Evolutionary conservation across 108 stramenopile genomes (phyloP).

Genomic region (Ochromonas danica): DNA sequence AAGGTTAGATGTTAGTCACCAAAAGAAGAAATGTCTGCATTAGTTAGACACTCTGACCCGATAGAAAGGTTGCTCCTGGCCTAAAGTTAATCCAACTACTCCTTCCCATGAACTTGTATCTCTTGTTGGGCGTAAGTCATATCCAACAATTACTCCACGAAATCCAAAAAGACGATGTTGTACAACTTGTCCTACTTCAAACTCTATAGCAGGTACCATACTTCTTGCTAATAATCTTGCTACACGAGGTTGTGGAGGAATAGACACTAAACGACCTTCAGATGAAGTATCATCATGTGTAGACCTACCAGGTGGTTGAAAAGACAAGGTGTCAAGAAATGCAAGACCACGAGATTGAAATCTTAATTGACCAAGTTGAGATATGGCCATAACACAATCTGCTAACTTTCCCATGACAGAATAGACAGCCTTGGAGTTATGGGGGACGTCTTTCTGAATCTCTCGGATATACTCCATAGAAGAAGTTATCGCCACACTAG

Average conservation of each 20-base stretch:
- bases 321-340: neutral
- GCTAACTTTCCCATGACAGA: too few relatives aligned
- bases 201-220: neutral
- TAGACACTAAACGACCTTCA: too few relatives aligned
- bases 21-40: neutral
- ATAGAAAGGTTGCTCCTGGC: conserved; percentile 27
- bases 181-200: conserved; percentile 11
- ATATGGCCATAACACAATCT: too few relatives aligned
- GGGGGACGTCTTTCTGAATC: neutral
- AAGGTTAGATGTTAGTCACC: neutral
- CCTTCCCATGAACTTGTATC: neutral
- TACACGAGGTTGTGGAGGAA: too few relatives aligned
- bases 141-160: conserved; percentile 8
- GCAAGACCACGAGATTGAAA: neutral
- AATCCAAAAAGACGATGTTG: neutral
- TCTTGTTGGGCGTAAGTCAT: neutral
- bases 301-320: neutral
- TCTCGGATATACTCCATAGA: too few relatives aligned
- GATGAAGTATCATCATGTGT: too few relatives aligned
- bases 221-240: neutral
- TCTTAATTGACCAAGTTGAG: neutral
- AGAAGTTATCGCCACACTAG: too few relatives aligned
- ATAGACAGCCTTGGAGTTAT: too few relatives aligned
- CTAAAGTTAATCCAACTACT: neutral
- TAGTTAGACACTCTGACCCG: neutral